A percentile compares a stretch with the other conserved stretches of the same genome.
Conservation (phyloP, 2,329 filamentous ascomycete species). For the Elsinoe ampelina region DNA sequence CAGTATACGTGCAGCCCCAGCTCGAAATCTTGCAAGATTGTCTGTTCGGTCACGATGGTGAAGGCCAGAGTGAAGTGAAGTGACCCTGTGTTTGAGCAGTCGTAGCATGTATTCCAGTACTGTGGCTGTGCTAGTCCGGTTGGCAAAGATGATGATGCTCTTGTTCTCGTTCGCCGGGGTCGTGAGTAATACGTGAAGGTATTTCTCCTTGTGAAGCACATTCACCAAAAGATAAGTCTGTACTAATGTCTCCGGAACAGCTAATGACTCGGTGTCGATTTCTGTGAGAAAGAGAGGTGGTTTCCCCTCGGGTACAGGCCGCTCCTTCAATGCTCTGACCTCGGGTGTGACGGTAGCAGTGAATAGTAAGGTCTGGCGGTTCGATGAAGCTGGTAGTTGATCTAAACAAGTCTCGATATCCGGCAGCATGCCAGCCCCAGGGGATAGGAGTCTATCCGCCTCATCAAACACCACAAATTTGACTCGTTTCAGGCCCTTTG, state of each 20-base stretch:
- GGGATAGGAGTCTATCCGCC: conserved; percentile 77
- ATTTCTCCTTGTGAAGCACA: conserved; percentile 88
- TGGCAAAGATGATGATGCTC: conserved; percentile 87
- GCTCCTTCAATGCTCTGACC: conserved; percentile 74
- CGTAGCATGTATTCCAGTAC: conserved; percentile 82
- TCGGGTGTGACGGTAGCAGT: conserved; percentile 93
- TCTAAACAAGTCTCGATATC: conserved; percentile 84
- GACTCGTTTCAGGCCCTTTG: conserved; percentile 68
- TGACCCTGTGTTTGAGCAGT: conserved; percentile 79
- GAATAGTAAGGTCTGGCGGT: conserved; percentile 90
- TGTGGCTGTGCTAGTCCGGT: conserved; percentile 79
- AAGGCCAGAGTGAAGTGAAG: conserved; percentile 78
- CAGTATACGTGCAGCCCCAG: conserved; percentile 76
- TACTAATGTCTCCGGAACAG: conserved; percentile 68
- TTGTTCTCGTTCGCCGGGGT: conserved; percentile 67
- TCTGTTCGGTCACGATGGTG: conserved; percentile 75
- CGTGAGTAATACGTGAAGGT: conserved; percentile 77
- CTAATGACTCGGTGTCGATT: conserved; percentile 61
- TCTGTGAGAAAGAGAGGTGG: conserved; percentile 83
- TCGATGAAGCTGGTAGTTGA: conserved; percentile 63
- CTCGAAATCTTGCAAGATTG: conserved; percentile 86
- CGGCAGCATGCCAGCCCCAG: conserved; percentile 77
- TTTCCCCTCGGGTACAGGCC: conserved; percentile 59
- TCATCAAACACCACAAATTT: conserved; percentile 89
- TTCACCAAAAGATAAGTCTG: conserved; percentile 84